Base-by-base conservation (phyloP, 139 green algal species). In the Coccomyxa sp. region DNA sequence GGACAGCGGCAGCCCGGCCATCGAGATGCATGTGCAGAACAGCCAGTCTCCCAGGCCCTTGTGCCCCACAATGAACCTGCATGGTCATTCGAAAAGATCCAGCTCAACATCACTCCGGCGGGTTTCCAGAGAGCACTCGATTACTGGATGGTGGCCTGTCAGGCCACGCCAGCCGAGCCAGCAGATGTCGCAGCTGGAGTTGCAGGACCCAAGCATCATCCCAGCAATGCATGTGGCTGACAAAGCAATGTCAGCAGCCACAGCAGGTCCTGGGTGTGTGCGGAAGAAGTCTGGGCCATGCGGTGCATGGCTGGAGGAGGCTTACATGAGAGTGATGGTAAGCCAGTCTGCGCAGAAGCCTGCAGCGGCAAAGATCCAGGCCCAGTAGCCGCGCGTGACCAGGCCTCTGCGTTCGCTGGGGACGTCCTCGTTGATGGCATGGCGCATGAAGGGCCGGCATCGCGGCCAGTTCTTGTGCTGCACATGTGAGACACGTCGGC, bases 391-490 rank as follows among this genome's bases (percentile, higher is more conserved):
- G 5, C 72, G 64, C 37, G 64, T 34, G 27, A 80, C 76, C n/a
- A 80, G 38, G 8, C 76, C 36, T 27, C 72, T 64, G 27, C 76
- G 70, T 27, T 39, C 39, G 6, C 39, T 37, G 3, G 76, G 76
- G 9, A 80, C 76, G 35, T 80, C 76, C 35, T 80, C 64, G 1
- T 31, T 33, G 22, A 80, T 80, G 76, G 31, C n/a, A 50, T 80
- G 68, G 10, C 76, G 76, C 76, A 80, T 44, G 6, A 75, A 38
- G 22, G 76, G 76, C 29, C 39, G 41, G 64, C 76, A 80, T 31
- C 68, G 35, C 9, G 76, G 76, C 76, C 76, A 80, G n/a, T 80
- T 80, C 35, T 80, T 80, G n/a, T 40, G 44, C 76, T 80, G 68
- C 76, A 80, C 39, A 27, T 68, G 4, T 8, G 8, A 33, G 24